Evolutionary conservation across 1,284 basidiomycete species (phyloP).

Genomic region (Naganishia cerealis): DNA sequence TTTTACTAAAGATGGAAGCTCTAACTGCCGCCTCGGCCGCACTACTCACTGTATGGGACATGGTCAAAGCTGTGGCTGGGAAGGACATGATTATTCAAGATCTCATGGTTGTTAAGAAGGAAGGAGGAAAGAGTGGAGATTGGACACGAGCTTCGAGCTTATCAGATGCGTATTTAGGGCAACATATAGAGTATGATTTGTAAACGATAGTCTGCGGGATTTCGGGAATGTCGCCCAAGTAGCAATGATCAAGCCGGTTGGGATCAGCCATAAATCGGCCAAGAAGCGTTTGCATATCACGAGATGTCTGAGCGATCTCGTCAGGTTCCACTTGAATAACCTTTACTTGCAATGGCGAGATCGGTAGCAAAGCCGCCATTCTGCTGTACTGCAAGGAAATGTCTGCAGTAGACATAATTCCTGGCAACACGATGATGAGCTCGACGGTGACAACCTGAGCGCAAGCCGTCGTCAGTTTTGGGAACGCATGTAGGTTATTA

Average conservation of each 20-base stretch:
- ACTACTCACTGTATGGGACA: slow-evolving; percentile 83
- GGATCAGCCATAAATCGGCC: background rate
- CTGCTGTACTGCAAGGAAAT: too few relatives aligned
- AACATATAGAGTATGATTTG: background rate
- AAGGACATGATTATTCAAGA: slow-evolving; percentile 67
- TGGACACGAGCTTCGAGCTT: slow-evolving; percentile 29
- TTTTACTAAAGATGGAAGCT: slow-evolving; percentile 70
- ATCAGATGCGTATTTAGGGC: background rate
- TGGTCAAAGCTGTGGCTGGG: slow-evolving; percentile 84
- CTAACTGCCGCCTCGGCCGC: slow-evolving; percentile 76
- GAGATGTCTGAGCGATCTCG: too few relatives aligned
- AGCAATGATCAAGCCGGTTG: background rate
- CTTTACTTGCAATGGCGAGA: too few relatives aligned
- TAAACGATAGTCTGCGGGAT: background rate
- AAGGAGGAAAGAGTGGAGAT: slow-evolving; percentile 69
- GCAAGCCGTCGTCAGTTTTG: too few relatives aligned
- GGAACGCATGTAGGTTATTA: too few relatives aligned
- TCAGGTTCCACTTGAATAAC: too few relatives aligned
- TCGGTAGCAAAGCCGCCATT: too few relatives aligned
- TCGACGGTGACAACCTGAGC: too few relatives aligned
- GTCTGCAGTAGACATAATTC: too few relatives aligned
- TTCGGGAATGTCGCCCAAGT: background rate
- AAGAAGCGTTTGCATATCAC: background rate
- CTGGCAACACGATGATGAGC: too few relatives aligned
- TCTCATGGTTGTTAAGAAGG: slow-evolving; percentile 67